Percentiles rank a stretch among this genome's conserved stretches.
Conservation (phyloP, 208 protist species). For the Acanthamoeba healyi region DNA sequence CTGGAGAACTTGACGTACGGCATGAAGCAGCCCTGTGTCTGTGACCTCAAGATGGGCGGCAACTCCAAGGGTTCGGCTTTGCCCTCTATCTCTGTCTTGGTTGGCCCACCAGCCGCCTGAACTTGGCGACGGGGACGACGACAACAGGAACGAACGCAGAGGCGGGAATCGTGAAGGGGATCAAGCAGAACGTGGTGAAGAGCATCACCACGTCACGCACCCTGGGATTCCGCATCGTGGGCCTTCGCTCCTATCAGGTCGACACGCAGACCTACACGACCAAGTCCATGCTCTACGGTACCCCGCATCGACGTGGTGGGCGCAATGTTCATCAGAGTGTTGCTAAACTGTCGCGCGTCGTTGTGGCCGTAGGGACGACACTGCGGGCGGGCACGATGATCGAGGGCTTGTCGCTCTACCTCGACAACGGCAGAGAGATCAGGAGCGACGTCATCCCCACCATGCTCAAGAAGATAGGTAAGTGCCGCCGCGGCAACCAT, state of each 20-base stretch:
- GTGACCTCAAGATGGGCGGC: slow-evolving; percentile 55
- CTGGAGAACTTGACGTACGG: slow-evolving; percentile 23
- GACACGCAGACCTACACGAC: neutral
- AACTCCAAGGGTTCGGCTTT: slow-evolving; percentile 26
- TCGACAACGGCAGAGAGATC: slow-evolving; percentile 2
- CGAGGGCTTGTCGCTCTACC: neutral
- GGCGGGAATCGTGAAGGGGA: neutral
- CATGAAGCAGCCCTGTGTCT: slow-evolving; percentile 10
- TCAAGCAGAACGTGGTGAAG: slow-evolving; percentile 23
- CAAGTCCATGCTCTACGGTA: slow-evolving; percentile 30
- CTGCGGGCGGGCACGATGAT: neutral
- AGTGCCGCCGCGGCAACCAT: too few species aligned
- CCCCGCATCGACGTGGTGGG: neutral
- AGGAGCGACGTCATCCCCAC: neutral
- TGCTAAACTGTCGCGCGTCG: too few species aligned
- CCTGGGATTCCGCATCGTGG: slow-evolving; percentile 22
- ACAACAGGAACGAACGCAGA: slow-evolving; percentile 4
- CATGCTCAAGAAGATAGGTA: slow-evolving; percentile 15
- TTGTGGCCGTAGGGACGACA: neutral
- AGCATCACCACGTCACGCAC: slow-evolving; percentile 35
- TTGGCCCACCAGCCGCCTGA: too few species aligned
- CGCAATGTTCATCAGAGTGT: too few species aligned
- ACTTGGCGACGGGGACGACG: neutral
- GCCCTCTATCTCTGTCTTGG: neutral
- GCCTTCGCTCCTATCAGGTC: slow-evolving; percentile 11